phyloP scores from a whole-genome alignment of 2,329 filamentous ascomycete species.

The Fusarium newnesense region DNA sequence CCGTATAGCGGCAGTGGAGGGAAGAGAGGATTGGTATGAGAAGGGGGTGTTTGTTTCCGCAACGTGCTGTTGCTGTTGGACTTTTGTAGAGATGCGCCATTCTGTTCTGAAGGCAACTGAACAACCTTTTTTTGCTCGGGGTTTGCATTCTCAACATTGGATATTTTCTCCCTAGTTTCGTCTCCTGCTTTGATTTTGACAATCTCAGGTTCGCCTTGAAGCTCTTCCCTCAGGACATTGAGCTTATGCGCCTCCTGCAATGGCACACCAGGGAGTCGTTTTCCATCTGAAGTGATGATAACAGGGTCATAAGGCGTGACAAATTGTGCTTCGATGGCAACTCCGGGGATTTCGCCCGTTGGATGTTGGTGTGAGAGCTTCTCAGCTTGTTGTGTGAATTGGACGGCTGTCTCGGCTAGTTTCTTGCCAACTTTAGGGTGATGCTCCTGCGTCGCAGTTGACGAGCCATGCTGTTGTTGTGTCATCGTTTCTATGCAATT shows the following conservation, averaged over 20 bases:
- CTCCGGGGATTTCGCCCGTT: conserved; percentile 45
- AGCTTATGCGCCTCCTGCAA: conserved; percentile 76
- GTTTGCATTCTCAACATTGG: conserved; percentile 47
- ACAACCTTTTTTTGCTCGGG: conserved; percentile 40
- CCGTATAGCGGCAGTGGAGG: conserved; percentile 86
- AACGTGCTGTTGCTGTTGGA: conserved; percentile 60
- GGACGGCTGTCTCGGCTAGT: conserved; percentile 57
- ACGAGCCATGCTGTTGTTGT: conserved; percentile 17
- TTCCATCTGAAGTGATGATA: conserved; percentile 74
- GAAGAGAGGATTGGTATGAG: conserved; percentile 82
- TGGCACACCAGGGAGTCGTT: conserved; percentile 74
- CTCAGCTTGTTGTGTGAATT: conserved; percentile 71
- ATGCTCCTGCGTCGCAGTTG: conserved; percentile 8
- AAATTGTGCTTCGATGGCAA: conserved; percentile 71
- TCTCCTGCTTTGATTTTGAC: conserved; percentile 42
- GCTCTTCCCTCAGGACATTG: conserved; percentile 68
- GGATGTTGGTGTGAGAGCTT: conserved; percentile 60
- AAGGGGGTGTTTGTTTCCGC: conserved; percentile 65
- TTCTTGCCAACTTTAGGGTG: conserved; percentile 31
- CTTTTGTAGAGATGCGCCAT: conserved; percentile 53
- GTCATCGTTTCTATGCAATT: conserved; percentile 18
- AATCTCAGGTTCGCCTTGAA: conserved; percentile 46
- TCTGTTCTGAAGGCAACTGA: conserved; percentile 41
- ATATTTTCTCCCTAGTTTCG: conserved; percentile 41
- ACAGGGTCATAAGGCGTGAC: conserved; percentile 78